Base-by-base conservation (phyloP, 2,329 filamentous ascomycete species). In the Thermomyces lanuginosus region DNA sequence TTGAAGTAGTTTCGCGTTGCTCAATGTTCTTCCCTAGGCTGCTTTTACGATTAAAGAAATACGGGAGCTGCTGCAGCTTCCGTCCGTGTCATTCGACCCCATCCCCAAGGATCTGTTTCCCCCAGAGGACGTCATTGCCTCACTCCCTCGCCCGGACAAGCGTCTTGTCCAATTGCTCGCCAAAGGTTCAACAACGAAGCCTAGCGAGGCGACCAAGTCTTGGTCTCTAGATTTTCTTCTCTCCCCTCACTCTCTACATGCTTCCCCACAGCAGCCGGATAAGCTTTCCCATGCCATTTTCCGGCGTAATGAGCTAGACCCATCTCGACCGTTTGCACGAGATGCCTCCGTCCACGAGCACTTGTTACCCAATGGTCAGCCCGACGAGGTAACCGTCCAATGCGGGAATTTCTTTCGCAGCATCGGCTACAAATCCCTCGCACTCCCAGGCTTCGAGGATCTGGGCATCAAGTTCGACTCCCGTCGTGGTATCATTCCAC, bases 41-140 rank as follows among this genome's bases (percentile, higher is more conserved):
- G 74, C 89, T 1, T 95, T 92, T 43, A 93, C 86, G 0, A 92
- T 92, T 49, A 95, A 93, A 52, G 89, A 98, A 57, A 59, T 82
- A 9, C 72, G 89, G 18, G 89, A 98, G 52, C 59, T 98, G 3
- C 73, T 92, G 56, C 76, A 78, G 26, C 63, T 95, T 2, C 66
- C 71, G 0, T 60, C 59, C 1, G 75, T 91, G 6, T 66, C 64
- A 8, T 91, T 92, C 43, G 64, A 74, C 29, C 69, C 76, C 1
- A 61, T 86, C 15, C 66, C 79, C 29, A 51, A 58, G 32, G 58
- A 64, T 1, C 58, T 92, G 5, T 61, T 89, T 24, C 82, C 83
- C 0, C 48, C 53, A 2, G 46, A 53, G 8, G 43, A 63, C 1
- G 64, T 80, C 29, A 57, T 76, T 20, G 69, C 72, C 16, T 63